Percentiles rank a stretch among this genome's conserved stretches.
Conservation (phyloP, 2,329 filamentous ascomycete genomes). For the Fusarium keratoplasticum region DNA sequence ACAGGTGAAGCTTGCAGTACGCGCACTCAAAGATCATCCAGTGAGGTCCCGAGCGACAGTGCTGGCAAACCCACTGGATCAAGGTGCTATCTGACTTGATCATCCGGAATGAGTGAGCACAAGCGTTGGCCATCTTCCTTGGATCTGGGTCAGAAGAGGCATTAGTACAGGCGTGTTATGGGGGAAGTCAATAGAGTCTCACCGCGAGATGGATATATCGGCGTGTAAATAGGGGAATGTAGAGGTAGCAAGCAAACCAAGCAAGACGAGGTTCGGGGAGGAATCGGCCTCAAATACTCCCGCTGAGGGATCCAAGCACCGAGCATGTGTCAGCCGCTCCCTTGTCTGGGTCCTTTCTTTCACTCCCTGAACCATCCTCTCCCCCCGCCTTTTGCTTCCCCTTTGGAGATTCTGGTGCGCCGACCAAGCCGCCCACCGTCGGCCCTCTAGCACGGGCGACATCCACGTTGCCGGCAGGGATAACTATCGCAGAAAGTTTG, state of each 20-base stretch:
- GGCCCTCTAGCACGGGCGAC: not conserved
- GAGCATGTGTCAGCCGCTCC: not conserved
- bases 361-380: not conserved
- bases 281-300: not conserved
- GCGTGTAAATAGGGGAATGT: not conserved
- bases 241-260: not conserved
- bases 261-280: not conserved
- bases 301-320: not conserved
- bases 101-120: constrained; percentile 72
- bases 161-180: not conserved
- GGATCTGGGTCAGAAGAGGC: not conserved
- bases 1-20: constrained; percentile 75
- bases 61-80: constrained; percentile 73
- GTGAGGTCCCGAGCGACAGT: constrained; percentile 73
- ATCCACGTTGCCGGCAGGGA: not conserved
- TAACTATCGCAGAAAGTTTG: not conserved
- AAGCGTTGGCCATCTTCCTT: constrained; percentile 62
- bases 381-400: not conserved
- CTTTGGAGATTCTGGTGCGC: not conserved
- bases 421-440: not conserved
- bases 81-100: constrained; percentile 75
- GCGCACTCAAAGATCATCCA: constrained; percentile 54
- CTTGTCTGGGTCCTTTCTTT: not conserved
- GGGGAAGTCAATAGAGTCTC: not conserved
- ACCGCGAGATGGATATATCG: not conserved